Conservation (phyloP, 164 flowering plant genomes). For the Vitis cinerea region DNA sequence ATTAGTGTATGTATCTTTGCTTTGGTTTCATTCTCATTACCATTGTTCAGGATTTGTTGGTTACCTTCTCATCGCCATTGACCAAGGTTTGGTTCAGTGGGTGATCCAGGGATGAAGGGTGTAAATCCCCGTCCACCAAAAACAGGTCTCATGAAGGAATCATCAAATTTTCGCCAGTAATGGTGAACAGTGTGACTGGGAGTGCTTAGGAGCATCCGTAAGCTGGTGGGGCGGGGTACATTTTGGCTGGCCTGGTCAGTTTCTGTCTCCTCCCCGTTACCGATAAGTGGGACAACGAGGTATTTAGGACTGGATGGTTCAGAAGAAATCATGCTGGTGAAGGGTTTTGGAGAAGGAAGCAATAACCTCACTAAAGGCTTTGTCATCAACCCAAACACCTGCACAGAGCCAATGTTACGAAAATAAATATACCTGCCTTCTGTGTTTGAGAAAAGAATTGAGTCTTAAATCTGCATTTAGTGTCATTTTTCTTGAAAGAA, state of each 20-base stretch:
- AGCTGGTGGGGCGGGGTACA: slow-evolving; percentile 51
- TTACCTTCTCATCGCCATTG: slow-evolving; percentile 17
- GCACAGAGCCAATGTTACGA: not conserved
- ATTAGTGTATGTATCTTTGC: not conserved
- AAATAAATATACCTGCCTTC: not conserved
- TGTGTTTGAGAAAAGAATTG: not conserved
- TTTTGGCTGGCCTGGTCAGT: slow-evolving; percentile 22
- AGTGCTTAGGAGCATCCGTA: slow-evolving; percentile 57
- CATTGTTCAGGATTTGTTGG: slow-evolving; percentile 23
- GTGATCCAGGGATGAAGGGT: slow-evolving; percentile 81
- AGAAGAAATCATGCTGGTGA: slow-evolving; percentile 41
- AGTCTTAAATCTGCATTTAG: no score
- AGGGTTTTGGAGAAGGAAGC: slow-evolving; percentile 50
- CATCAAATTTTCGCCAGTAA: slow-evolving; percentile 86
- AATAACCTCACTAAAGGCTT: slow-evolving; percentile 74
- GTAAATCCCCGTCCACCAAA: slow-evolving; percentile 93
- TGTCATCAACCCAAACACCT: slow-evolving; percentile 77
- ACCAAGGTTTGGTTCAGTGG: slow-evolving; percentile 47
- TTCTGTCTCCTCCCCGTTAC: slow-evolving; percentile 47
- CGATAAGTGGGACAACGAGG: slow-evolving; percentile 58
- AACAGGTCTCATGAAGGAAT: slow-evolving; percentile 85
- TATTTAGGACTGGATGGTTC: slow-evolving; percentile 71
- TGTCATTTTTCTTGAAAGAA: no score
- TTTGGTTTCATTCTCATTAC: slow-evolving; percentile 12
- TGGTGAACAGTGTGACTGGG: slow-evolving; percentile 76